Base-by-base conservation (phyloP, 2,329 filamentous ascomycete species). In the Pseudogymnoascus sp. region DNA sequence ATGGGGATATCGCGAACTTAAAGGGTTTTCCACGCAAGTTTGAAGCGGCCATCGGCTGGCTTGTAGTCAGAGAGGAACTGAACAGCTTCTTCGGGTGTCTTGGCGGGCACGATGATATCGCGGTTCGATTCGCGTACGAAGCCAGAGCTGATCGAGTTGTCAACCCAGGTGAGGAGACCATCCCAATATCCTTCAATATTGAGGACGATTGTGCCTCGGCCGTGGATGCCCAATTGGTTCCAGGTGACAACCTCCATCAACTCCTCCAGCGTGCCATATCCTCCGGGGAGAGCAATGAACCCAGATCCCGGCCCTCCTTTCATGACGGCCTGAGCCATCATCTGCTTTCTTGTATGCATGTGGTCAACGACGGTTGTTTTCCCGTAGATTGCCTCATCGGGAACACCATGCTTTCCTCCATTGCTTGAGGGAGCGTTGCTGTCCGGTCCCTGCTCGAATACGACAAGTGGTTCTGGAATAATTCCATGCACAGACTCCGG, bases 171-270 rank as follows among this genome's bases (percentile, higher is more conserved):
- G 61, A 96, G 73, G 63, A 99, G 76, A 0, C 91, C 91, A 72
- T 95, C 88, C 82, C 92, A 99, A 74, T 95, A 97, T 0, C 91
- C 90, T 59, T 92, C 85, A 23, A 96, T 80, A 72, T 97, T 97
- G 66, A 89, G 83, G 56, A 96, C 76, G 59, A 92, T 85, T 48
- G 97, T 85, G 3, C 88, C 89, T 57, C 81, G 79, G 67, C 79
- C 80, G 74, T 97, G 94, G 65, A 99, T 97, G 0, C 94, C 92
- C 57, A 99, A 76, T 76, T 97, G 94, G 73, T 96, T 97, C 92
- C 94, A 99, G 9, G 90, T 95, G 23, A 85, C 85, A 2, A 90
- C 84, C 76, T 95, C 90, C 74, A 96, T 91, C 71, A 99, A 80
- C 79, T 99, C 94, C 76, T 99, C 94, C 71, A 97, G 81, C 2